Percentiles rank a stretch among this genome's conserved stretches.
These are phyloP conservation scores for Lumnitzera racemosa DNA, from an alignment of 345 rosid genomes.

Conservation along the genomic window DNA sequence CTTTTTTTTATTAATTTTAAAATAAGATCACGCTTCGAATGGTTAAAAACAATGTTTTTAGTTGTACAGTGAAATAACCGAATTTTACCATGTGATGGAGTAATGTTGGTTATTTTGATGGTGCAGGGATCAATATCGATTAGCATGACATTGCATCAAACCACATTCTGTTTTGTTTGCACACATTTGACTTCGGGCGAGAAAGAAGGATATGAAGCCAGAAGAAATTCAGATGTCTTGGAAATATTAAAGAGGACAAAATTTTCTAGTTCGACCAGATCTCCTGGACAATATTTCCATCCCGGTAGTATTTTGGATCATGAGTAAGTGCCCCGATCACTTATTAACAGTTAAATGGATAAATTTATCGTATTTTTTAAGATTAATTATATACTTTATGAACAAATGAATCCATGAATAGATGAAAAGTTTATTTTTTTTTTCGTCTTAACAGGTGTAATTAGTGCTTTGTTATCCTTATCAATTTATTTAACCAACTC, in stretches of 20 bases:
- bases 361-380: too few relatives aligned
- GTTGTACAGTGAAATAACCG: too few relatives aligned
- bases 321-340: conserved; percentile 44
- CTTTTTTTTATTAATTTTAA: not conserved
- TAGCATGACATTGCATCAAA: conserved; percentile 64
- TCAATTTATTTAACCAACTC: not conserved
- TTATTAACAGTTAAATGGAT: too few relatives aligned
- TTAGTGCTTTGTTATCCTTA: not conserved
- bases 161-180: conserved; percentile 78
- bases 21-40: not conserved
- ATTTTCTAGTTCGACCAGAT: conserved; percentile 41
- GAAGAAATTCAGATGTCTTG: conserved; percentile 73
- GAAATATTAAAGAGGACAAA: conserved; percentile 77
- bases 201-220: conserved; percentile 77
- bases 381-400: too few relatives aligned
- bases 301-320: conserved; percentile 70
- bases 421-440: not conserved
- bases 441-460: too few relatives aligned
- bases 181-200: conserved; percentile 90
- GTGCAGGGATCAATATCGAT: conserved; percentile 80
- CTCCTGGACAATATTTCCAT: conserved; percentile 14
- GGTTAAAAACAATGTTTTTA: too few relatives aligned
- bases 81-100: not conserved
- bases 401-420: too few relatives aligned
- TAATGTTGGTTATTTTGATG: not conserved